Percentiles rank a stretch among this genome's conserved stretches.
These are phyloP conservation scores for Neospora caninum DNA, from an alignment of 169 alveolate species.

Conservation along the genomic window DNA sequence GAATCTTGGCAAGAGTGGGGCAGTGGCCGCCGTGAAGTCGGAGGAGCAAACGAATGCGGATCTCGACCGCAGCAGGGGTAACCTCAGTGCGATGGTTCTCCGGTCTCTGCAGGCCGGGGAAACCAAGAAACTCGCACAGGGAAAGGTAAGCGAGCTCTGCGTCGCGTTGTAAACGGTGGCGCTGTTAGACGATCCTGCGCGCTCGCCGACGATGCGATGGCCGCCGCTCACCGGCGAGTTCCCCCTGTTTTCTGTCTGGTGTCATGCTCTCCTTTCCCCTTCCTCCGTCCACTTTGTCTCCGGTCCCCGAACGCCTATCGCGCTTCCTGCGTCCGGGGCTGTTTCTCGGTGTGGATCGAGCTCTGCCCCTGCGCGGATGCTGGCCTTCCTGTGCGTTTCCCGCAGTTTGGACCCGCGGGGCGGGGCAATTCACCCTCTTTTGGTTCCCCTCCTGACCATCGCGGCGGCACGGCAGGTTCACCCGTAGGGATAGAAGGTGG, in stretches of 20 bases:
- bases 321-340: no score
- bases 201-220: no score
- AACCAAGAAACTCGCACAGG: not conserved
- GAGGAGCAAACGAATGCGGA: not conserved
- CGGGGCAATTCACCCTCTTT: not conserved
- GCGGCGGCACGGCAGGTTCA: not conserved
- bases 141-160: not conserved
- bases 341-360: not conserved
- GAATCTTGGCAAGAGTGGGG: not conserved
- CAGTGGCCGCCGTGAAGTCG: not conserved
- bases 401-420: not conserved
- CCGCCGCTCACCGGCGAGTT: no score
- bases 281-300: no score
- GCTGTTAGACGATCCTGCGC: no score
- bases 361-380: not conserved
- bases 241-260: no score
- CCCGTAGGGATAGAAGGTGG: not conserved
- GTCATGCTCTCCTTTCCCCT: no score
- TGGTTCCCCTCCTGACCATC: not conserved
- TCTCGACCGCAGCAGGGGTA: not conserved
- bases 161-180: no score
- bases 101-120: not conserved
- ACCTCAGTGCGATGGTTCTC: not conserved
- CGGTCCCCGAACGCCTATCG: no score
- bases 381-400: not conserved